Evolutionary conservation across 352 stramenopile genomes (phyloP), one percentile per base, ranked within the genome.

Genomic region (Globisporangium solare): DNA sequence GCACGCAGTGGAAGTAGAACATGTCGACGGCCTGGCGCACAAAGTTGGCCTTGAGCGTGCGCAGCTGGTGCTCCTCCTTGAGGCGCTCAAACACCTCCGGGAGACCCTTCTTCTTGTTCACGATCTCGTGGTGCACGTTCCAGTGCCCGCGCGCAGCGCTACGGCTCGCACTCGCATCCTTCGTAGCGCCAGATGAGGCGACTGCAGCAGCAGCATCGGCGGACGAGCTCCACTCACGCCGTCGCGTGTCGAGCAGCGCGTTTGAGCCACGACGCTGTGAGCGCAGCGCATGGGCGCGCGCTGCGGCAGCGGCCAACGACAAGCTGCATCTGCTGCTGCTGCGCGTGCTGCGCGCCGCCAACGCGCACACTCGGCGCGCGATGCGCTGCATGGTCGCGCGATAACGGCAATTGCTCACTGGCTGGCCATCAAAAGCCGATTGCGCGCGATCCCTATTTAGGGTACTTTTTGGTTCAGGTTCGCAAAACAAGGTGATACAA

Each of bases 1-100:
- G 69, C n/a, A 71, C 75, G 47, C 81, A 92, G 51, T 88, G 67
- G 54, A 86, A 88, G 70, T 85, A 92, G 57, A 92, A 89, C 57
- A 69, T 67, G 63, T 92, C 79, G 20, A 92, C 70, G 2, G 76
- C 77, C 51, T 85, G 67, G 15, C 76, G 73, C 24, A 71, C 58
- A 10, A 54, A 60, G 3, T 51, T 56, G 15, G 58, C 46, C 10
- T 49, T 48, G n/a, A 81, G 55, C 14, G 68, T 70, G 18, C 74
- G 71, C 20, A 49, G 41, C 12, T 56, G 62, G 37, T 88, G 58
- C 31, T 88, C 73, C 4, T 27, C 35, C 51, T 80, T 61, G 43
- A 91, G 58, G 40, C 76, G 63, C 47, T 64, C 64, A 42, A 89
- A 73, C 6, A 91, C 73, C 31, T 78, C 64, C 1, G 71, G 51